phyloP scores from a whole-genome alignment of 2,329 filamentous ascomycete genomes.

The Dothideomycetes sp. region DNA sequence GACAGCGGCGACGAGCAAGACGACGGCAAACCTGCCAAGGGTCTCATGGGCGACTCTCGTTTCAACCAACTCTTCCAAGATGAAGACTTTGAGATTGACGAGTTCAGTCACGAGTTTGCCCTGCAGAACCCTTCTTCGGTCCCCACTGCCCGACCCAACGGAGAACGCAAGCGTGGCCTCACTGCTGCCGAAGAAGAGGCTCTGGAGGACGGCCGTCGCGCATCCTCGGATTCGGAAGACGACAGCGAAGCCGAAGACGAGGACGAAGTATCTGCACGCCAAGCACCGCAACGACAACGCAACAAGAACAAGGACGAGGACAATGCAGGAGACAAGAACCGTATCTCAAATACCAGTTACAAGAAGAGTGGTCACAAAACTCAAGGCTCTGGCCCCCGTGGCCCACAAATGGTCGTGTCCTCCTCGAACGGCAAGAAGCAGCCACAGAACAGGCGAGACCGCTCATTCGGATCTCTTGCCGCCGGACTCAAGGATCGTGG shows the following conservation, averaged over 20 bases:
- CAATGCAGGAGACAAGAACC: slow-evolving; percentile 29
- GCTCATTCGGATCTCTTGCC: slow-evolving; percentile 48
- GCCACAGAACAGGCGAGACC: slow-evolving; percentile 30
- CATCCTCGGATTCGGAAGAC: slow-evolving; percentile 24
- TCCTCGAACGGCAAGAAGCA: slow-evolving; percentile 28
- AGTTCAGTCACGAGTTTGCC: slow-evolving; percentile 76
- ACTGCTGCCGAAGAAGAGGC: slow-evolving; percentile 51
- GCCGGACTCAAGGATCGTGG: slow-evolving; percentile 23
- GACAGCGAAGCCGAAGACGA: slow-evolving; percentile 23
- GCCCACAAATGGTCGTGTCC: slow-evolving; percentile 46
- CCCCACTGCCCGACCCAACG: slow-evolving; percentile 20
- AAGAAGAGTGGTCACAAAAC: slow-evolving; percentile 42
- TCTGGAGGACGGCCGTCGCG: slow-evolving; percentile 30
- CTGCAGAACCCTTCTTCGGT: slow-evolving; percentile 80
- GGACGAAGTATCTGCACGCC: slow-evolving; percentile 12
- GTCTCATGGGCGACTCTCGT: slow-evolving; percentile 70
- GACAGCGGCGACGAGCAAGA: slow-evolving; percentile 42
- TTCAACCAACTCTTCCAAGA: slow-evolving; percentile 87
- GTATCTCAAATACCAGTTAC: slow-evolving; percentile 58
- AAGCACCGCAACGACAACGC: slow-evolving; percentile 26
- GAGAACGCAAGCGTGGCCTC: slow-evolving; percentile 36
- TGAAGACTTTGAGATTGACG: slow-evolving; percentile 85
- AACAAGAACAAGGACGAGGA: slow-evolving; percentile 13
- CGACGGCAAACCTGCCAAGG: slow-evolving; percentile 14
- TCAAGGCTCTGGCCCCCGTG: slow-evolving; percentile 3